Evolutionary conservation across 768 basidiomycete species (phyloP).

Genomic region (Hydnomerulius pinastri): DNA sequence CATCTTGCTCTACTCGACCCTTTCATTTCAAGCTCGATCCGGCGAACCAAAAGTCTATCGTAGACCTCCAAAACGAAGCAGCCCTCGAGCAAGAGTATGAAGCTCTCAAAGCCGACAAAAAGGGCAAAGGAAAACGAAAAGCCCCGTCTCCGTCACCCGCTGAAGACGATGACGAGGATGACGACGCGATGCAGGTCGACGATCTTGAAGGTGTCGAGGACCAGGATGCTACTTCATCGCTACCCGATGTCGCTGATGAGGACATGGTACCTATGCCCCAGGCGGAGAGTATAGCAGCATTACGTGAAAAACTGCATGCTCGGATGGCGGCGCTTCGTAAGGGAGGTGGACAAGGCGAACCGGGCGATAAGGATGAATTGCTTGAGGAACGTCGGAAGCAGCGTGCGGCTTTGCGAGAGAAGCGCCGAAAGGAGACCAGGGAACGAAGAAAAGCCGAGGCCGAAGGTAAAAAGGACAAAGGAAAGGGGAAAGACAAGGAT

Average conservation of each 20-base stretch:
- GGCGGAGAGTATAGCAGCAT: slow-evolving; percentile 57
- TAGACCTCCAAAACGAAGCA: slow-evolving; percentile 72
- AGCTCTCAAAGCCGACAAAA: slow-evolving; percentile 6
- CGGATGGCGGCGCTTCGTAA: slow-evolving; percentile 71
- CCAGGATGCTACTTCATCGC: slow-evolving; percentile 16
- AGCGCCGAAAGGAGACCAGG: slow-evolving; percentile 80
- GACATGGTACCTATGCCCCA: slow-evolving; percentile 64
- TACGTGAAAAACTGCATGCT: slow-evolving; percentile 75
- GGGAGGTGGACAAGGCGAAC: slow-evolving; percentile 41
- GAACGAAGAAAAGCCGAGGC: slow-evolving; percentile 75
- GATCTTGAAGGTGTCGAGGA: slow-evolving; percentile 32
- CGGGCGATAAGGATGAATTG: slow-evolving; percentile 75
- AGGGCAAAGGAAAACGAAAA: slow-evolving; percentile 52
- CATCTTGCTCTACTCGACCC: no score
- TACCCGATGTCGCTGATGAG: slow-evolving; percentile 15
- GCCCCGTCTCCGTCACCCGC: slow-evolving; percentile 24
- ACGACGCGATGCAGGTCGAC: slow-evolving; percentile 32
- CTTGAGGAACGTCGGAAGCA: slow-evolving; percentile 77
- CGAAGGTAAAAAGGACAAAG: slow-evolving; percentile 54
- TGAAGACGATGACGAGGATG: slow-evolving; percentile 32
- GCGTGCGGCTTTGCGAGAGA: slow-evolving; percentile 82
- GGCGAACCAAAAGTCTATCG: slow-evolving; percentile 75
- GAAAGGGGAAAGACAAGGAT: slow-evolving; percentile 50
- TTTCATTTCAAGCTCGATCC: slow-evolving; percentile 99
- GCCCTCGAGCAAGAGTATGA: slow-evolving; percentile 28